Evolutionary conservation across 148 eudicot species (phyloP).

Genomic region (Cornus controversa): DNA sequence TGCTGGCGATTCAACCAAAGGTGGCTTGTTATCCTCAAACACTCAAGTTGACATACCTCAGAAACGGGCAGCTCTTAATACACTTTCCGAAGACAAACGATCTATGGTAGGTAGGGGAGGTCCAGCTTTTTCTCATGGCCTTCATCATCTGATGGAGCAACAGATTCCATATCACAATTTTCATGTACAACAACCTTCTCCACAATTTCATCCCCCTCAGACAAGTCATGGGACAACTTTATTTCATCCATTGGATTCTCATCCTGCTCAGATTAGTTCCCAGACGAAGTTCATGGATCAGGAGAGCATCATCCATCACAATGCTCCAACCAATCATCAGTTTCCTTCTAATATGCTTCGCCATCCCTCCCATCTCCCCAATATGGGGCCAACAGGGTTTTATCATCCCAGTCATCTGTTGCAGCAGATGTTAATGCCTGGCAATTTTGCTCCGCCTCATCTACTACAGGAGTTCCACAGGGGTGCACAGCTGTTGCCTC

Average conservation of each 20-base stretch:
- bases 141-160: constrained; percentile 43
- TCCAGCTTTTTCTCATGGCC: constrained; percentile 41
- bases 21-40: constrained; percentile 38
- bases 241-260: constrained; percentile 52
- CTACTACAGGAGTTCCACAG: constrained; percentile 45
- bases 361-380: constrained; percentile 56
- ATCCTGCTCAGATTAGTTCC: constrained; percentile 54
- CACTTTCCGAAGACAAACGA: constrained; percentile 40
- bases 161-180: constrained; percentile 48
- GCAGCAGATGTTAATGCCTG: constrained; percentile 67
- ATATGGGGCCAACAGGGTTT: constrained; percentile 45
- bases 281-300: constrained; percentile 61
- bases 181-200: constrained; percentile 50
- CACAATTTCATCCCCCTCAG: constrained; percentile 48
- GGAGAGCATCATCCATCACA: constrained; percentile 47
- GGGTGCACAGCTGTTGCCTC: constrained; percentile 45
- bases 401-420: constrained; percentile 58
- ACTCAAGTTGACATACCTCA: constrained; percentile 42
- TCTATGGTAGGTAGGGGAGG: constrained; percentile 36
- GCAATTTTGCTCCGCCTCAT: constrained; percentile 54
- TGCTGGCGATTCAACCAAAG: constrained; percentile 19
- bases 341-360: constrained; percentile 53
- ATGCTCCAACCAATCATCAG: constrained; percentile 48
- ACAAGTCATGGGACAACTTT: constrained; percentile 54
- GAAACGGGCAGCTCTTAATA: constrained; percentile 53